These are phyloP conservation scores for Pinus albicaulis DNA, from an alignment of 75 land plant species.

Conservation along the genomic window DNA sequence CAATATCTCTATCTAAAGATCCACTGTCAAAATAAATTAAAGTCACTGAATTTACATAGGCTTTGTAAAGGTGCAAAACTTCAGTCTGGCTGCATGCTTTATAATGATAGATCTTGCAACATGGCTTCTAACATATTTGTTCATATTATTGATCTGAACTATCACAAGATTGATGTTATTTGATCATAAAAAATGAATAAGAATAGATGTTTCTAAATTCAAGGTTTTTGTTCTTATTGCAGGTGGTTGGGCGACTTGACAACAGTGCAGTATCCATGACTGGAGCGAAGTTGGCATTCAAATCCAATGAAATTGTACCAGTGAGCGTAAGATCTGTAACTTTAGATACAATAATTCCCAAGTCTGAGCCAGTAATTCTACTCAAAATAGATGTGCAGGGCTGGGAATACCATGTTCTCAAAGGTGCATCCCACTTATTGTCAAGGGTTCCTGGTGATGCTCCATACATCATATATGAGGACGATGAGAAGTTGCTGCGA, in stretches of 20 bases:
- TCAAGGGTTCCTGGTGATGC: slow-evolving; percentile 70
- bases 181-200: not conserved
- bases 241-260: slow-evolving; percentile 91
- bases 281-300: slow-evolving; percentile 83
- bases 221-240: slow-evolving; percentile 2
- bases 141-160: not conserved
- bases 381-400: slow-evolving; percentile 95
- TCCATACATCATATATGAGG: slow-evolving; percentile 88
- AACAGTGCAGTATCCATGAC: slow-evolving; percentile 86
- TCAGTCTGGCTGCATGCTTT: not conserved
- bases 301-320: slow-evolving; percentile 70
- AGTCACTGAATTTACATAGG: not conserved
- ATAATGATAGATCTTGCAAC: not conserved
- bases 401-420: slow-evolving; percentile 83
- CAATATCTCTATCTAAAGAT: not conserved
- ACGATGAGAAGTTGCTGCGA: slow-evolving; percentile 75
- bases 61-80: not conserved
- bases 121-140: not conserved
- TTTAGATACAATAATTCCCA: slow-evolving; percentile 61
- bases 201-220: not conserved
- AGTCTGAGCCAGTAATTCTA: slow-evolving; percentile 48
- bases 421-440: slow-evolving; percentile 63
- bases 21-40: not conserved
- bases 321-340: slow-evolving; percentile 58
- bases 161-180: not conserved